phyloP scores from a whole-genome alignment of 1,284 basidiomycete species.

The Cutaneotrichosporon sp. region DNA sequence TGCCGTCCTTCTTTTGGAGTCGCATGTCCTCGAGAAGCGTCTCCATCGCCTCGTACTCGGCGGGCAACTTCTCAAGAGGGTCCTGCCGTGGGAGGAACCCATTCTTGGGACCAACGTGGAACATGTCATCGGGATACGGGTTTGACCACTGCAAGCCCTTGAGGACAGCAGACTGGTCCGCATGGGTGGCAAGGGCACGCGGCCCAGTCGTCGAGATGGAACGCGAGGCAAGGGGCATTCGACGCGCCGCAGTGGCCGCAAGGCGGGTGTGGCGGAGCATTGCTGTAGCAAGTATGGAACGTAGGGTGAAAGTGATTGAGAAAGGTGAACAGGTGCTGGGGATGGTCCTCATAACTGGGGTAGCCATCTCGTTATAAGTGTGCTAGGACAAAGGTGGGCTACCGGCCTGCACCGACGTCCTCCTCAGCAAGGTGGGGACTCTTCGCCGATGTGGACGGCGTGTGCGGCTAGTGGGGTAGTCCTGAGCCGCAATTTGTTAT shows the following conservation, averaged over 20 bases:
- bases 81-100: constrained; percentile 18
- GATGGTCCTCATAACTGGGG: not conserved
- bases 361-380: not conserved
- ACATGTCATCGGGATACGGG: constrained; percentile 16
- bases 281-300: not conserved
- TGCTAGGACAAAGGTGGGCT: not conserved
- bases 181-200: constrained; percentile 4
- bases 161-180: not conserved
- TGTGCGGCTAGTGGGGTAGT: constrained; percentile 1
- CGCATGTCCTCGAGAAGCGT: constrained; percentile 18
- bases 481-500: not conserved
- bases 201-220: not conserved
- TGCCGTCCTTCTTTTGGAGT: constrained; percentile 11
- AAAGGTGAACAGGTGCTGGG: not conserved
- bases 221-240: not conserved
- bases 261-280: not conserved
- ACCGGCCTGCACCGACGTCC: too few species aligned
- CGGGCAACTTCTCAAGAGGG: constrained; percentile 13
- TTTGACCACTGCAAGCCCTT: constrained; percentile 11
- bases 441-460: not conserved
- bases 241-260: not conserved
- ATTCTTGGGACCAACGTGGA: constrained; percentile 13
- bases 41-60: constrained; percentile 19
- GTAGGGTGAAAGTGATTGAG: not conserved
- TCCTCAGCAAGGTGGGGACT: not conserved